Evolutionary conservation across 306 rosid species (phyloP).

Genomic region (Carpinus fangiana): DNA sequence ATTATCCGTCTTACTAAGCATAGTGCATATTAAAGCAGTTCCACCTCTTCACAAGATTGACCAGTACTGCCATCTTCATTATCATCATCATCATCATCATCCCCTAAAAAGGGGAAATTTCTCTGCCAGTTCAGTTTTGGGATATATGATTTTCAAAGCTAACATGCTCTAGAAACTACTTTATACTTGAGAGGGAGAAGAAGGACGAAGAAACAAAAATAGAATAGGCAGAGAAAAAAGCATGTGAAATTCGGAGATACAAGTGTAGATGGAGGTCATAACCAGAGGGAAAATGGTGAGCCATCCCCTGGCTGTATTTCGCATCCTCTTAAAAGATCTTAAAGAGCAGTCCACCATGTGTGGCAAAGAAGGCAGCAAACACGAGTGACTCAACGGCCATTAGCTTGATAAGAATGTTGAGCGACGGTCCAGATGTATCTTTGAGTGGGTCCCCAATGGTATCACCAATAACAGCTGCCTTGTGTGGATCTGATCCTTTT

Average conservation of each 20-base stretch:
- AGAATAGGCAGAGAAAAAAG: not conserved
- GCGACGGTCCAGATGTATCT: constrained; percentile 95
- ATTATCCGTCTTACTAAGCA: not conserved
- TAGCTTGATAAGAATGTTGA: constrained; percentile 97
- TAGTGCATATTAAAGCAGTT: constrained; percentile 13
- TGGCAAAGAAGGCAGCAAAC: constrained; percentile 95
- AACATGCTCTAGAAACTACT: constrained; percentile 27
- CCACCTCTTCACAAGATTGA: constrained; percentile 10
- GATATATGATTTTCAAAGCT: not conserved
- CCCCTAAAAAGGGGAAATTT: constrained; percentile 35
- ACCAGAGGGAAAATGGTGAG: constrained; percentile 13
- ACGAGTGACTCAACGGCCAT: constrained; percentile 97
- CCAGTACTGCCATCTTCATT: constrained; percentile 32
- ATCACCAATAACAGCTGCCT: constrained; percentile 97
- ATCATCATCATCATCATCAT: constrained; percentile 25
- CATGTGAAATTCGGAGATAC: constrained; percentile 4
- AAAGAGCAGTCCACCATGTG: constrained; percentile 88
- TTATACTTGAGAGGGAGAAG: constrained; percentile 2
- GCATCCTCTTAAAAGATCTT: constrained; percentile 42
- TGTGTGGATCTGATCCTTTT: constrained; percentile 87
- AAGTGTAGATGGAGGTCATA: constrained; percentile 8
- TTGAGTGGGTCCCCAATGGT: constrained; percentile 96
- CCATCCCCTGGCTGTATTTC: constrained; percentile 11
- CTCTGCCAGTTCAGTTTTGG: constrained; percentile 31
- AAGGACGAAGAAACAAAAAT: not conserved